Evolutionary conservation across 2,329 filamentous ascomycete species (phyloP).

Genomic region (Zasmidium citrigriseum): DNA sequence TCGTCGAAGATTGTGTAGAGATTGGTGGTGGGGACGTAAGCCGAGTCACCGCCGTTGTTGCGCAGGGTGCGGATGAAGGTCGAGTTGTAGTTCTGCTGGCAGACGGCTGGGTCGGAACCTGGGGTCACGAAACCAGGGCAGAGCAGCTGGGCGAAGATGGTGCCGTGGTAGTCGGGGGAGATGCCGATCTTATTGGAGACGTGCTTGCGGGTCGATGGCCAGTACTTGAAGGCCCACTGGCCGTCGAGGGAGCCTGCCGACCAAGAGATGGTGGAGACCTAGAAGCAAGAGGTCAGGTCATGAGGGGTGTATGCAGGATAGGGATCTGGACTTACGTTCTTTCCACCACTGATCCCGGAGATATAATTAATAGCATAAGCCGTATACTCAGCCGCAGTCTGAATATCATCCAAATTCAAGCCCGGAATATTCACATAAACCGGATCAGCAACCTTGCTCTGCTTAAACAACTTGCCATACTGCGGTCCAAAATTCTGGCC

Average conservation of each 20-base stretch:
- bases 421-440: slow-evolving; percentile 58
- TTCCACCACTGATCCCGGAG: slow-evolving; percentile 38
- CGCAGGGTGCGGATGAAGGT: slow-evolving; percentile 48
- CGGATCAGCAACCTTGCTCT: slow-evolving; percentile 47
- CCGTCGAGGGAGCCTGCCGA: slow-evolving; percentile 56
- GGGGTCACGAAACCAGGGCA: slow-evolving; percentile 29
- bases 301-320: not conserved
- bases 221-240: slow-evolving; percentile 62
- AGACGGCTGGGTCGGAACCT: slow-evolving; percentile 41
- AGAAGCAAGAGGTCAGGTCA: not conserved
- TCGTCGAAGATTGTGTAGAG: slow-evolving; percentile 54
- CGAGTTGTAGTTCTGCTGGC: slow-evolving; percentile 51
- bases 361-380: slow-evolving; percentile 62
- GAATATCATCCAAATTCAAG: slow-evolving; percentile 49
- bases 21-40: slow-evolving; percentile 58
- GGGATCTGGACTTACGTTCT: slow-evolving; percentile 27
- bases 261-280: slow-evolving; percentile 53
- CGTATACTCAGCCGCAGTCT: slow-evolving; percentile 55
- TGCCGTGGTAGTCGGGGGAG: slow-evolving; percentile 55
- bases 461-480: slow-evolving; percentile 50
- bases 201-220: slow-evolving; percentile 50
- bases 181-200: slow-evolving; percentile 54
- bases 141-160: slow-evolving; percentile 39
- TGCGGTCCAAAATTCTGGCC: slow-evolving; percentile 48
- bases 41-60: slow-evolving; percentile 48